Base-by-base conservation (phyloP, 1,284 basidiomycete genomes). In the Heliocybe sulcata region DNA sequence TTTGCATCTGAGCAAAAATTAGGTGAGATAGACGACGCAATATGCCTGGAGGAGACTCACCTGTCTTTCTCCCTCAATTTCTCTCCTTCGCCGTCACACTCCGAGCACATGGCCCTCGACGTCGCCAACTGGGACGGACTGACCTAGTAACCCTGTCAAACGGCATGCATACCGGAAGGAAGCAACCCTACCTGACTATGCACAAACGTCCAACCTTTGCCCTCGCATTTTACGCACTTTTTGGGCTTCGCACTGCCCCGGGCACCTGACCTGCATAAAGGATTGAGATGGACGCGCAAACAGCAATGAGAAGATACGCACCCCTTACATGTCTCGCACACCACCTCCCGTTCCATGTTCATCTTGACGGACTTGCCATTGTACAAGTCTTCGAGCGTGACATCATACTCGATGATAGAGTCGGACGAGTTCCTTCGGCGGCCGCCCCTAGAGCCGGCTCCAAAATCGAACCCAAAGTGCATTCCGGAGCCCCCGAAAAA, bases 371-470 rank as follows among this genome's bases (percentile, higher is more conserved):
- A 82, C 69, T 94, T 95, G 31, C 96, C 96, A 57, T 88, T 90
- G 72, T 94, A 98, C 26, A 96, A 75, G 67, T 98, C 95, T 68
- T 97, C 94, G 33, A 99, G 77, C 2, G 90, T 87, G 56, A 98
- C 92, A 19, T 90, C 79, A 66, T 96, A 91, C 2, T 85, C 81
- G 59, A 97, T 85, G 33, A 86, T 75, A 6, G 88, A 85, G 68
- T 94, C 87, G 59, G 85, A 76, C 14, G 85, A 84, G 63, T 81
- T 82, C 50, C 69, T 77, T 68, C 73, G 72, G 57, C 73, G 70
- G 33, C 64, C 70, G 56, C 62, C 69, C 51, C 72, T 77, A 55
- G 73, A 76, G 51, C 77, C 75, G 54, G 79, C 75, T 52, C 80
- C 80, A 62, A 87, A 85, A 62, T 73, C 72, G 62, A 82, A 82